These are phyloP conservation scores for Aspergillus neotritici DNA, from an alignment of 2,329 filamentous ascomycete species.

Conservation along the genomic window DNA sequence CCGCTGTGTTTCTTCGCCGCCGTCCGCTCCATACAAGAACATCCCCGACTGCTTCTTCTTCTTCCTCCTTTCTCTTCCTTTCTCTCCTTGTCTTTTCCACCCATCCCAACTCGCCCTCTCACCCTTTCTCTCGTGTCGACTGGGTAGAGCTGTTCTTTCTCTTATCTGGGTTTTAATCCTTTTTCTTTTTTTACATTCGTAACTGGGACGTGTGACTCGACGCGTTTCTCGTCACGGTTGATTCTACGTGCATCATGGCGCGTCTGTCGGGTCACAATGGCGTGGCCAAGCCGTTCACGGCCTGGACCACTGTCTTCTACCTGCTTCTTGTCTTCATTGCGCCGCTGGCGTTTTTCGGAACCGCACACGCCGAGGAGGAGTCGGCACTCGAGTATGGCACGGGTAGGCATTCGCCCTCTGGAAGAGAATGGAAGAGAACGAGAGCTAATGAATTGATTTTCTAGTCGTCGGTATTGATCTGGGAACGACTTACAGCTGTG, in stretches of 20 bases:
- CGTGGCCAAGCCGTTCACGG: conserved; percentile 63
- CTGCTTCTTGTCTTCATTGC: conserved; percentile 80
- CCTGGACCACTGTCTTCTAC: conserved; percentile 87
- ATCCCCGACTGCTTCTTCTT: conserved; percentile 13
- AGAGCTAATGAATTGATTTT: not conserved
- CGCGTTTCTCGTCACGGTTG: not conserved
- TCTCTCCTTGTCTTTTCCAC: conserved; percentile 1
- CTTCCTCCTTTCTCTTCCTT: conserved; percentile 15
- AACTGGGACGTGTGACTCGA: conserved; percentile 1
- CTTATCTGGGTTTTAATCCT: conserved; percentile 1
- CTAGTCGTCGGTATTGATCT: conserved; percentile 90
- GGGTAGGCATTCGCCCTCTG: conserved; percentile 37
- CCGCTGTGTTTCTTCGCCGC: conserved; percentile 30
- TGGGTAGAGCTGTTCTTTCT: conserved; percentile 11
- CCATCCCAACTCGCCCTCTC: conserved; percentile 3
- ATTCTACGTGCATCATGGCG: conserved; percentile 45
- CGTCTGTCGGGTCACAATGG: conserved; percentile 52
- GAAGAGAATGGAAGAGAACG: not conserved
- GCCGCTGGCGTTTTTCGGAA: conserved; percentile 76
- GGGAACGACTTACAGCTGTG: conserved; percentile 83
- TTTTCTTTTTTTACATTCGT: conserved; percentile 4
- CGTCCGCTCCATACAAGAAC: conserved; percentile 28
- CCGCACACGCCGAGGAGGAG: conserved; percentile 65
- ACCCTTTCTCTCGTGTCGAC: conserved; percentile 4
- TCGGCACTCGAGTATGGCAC: conserved; percentile 73